Evolutionary conservation across 306 rosid species (phyloP), one percentile per base, ranked within the genome.

Genomic region (Oxytropis ochrocephala): DNA sequence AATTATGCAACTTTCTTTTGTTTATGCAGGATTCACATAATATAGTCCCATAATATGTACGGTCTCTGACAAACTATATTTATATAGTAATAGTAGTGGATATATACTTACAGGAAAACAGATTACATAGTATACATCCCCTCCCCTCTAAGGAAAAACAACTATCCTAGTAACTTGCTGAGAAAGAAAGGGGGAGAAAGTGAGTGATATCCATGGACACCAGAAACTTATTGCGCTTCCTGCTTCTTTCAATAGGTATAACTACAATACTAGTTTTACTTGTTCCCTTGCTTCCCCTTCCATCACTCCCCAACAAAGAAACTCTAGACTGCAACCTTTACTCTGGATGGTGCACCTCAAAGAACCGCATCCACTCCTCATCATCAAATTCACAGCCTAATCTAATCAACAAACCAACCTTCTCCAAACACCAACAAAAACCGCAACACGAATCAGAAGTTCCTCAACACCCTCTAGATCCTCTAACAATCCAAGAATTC

Each of bases 381-480:
- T 51, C 79, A 12, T 50, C 29, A 24, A 24, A 21, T 21, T 24
- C 79, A 55, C 29, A 47, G 11, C 29, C 78, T 10, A 32, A 61
- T 29, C 60, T 39, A 12, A 78, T 75, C 14, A 76, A 66, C 44
- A 66, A 76, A 30, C 72, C 36, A 8, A 49, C 73, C 0, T 17
- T 11, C 0, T 79, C 73, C 55, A 70, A 80, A 36, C 74, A 74
- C 76, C 84, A 8, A 5, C n/a, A 58, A 27, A 1, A 63, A 63
- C 82, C 10, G 5, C 8, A 51, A 44, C 91, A 83, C 10, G 57
- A 38, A 8, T 39, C 68, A 1, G 91, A 86, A 60, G 61, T 53
- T 11, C 96, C 97, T 21, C 89, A 36, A 75, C 98, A 93, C 85
- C 97, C 97, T 36, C 84, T 93, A 0, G 98, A 93, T 78, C 98